Base-by-base conservation (phyloP, 768 basidiomycete genomes). In the Rhodotorula babjevae region DNA sequence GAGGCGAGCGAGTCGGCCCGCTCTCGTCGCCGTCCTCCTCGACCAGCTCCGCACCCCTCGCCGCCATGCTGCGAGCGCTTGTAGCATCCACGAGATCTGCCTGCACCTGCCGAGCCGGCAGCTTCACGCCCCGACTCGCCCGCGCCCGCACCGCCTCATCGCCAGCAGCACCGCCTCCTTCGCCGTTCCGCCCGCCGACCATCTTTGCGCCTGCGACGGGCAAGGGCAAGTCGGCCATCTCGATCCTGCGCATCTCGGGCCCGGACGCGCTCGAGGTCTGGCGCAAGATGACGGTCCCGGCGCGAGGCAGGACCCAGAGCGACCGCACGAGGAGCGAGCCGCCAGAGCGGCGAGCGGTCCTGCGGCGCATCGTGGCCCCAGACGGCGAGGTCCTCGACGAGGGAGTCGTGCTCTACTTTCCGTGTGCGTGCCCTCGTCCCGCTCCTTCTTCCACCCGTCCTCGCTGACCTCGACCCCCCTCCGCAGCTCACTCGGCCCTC, bases 151-250 rank as follows among this genome's bases (percentile, higher is more conserved):
- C 23, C 33, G 31, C n/a, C n/a, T 59, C 64, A 11, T 14, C 44
- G 6, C 18, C 8, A 18, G 6, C 14, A 25, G 61, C 46, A 66
- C 56, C 46, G 58, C 64, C 50, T 29, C 65, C 36, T 63, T 61
- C 16, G 3, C 12, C 58, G 10, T 29, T 59, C 27, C 55, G 23
- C 33, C 50, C 59, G 8, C 74, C 74, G 14, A 94, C 93, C 5
- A 91, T 95, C 59, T 95, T 90, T 79, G 93, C 92, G 2, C 84
- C 93, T 40, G 91, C 92, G 0, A 93, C 92, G 0, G 90, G 92
- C 3, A 87, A 89, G 5, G 93, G 92, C 2, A 92, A 88, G 72
- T 91, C 86, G 8, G 93, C 92, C 25, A 85, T 95, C 27, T 91
- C 88, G 1, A 87, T 95, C 52, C 82, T 94, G 63, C 85, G 93